A percentile compares a stretch with the other conserved stretches of the same genome.
phyloP scores from a whole-genome alignment of 2,329 filamentous ascomycete species.

The Rhytidhysteron rufulum region DNA sequence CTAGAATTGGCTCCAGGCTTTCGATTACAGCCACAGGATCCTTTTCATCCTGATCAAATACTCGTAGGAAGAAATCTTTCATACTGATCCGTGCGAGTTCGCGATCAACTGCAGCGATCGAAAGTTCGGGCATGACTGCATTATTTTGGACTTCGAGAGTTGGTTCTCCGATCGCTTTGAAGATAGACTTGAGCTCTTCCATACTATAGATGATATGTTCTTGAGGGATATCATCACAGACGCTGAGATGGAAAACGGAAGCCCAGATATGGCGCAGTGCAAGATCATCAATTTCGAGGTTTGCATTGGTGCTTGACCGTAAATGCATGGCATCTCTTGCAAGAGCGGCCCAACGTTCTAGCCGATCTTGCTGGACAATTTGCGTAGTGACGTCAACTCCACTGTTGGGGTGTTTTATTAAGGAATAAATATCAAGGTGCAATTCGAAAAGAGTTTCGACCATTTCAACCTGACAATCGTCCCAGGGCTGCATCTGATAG shows the following conservation, averaged over 20 bases:
- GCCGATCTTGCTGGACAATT: slow-evolving; percentile 53
- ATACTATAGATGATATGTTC: slow-evolving; percentile 61
- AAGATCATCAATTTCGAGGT: slow-evolving; percentile 38
- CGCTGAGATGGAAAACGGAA: slow-evolving; percentile 58
- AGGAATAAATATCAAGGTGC: slow-evolving; percentile 62
- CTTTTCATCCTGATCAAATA: slow-evolving; percentile 79
- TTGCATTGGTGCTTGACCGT: slow-evolving; percentile 20
- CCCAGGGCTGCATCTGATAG: slow-evolving; percentile 21
- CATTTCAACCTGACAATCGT: slow-evolving; percentile 47
- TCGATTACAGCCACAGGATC: slow-evolving; percentile 85
- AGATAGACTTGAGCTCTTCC: slow-evolving; percentile 56
- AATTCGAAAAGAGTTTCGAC: slow-evolving; percentile 62
- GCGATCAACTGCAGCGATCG: slow-evolving; percentile 75
- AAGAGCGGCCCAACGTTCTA: slow-evolving; percentile 58
- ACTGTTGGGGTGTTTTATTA: slow-evolving; percentile 59
- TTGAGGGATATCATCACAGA: slow-evolving; percentile 52
- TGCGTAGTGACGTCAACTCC: slow-evolving; percentile 51
- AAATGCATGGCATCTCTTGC: slow-evolving; percentile 52
- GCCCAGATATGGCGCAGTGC: slow-evolving; percentile 64
- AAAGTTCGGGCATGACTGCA: slow-evolving; percentile 81
- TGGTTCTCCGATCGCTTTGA: slow-evolving; percentile 47
- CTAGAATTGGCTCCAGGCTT: slow-evolving; percentile 85
- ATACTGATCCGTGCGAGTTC: slow-evolving; percentile 91
- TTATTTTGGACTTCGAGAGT: slow-evolving; percentile 73
- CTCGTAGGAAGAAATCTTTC: slow-evolving; percentile 89